Evolutionary conservation across 2,329 filamentous ascomycete species (phyloP).

Genomic region (Zymoseptoria pseudotritici): DNA sequence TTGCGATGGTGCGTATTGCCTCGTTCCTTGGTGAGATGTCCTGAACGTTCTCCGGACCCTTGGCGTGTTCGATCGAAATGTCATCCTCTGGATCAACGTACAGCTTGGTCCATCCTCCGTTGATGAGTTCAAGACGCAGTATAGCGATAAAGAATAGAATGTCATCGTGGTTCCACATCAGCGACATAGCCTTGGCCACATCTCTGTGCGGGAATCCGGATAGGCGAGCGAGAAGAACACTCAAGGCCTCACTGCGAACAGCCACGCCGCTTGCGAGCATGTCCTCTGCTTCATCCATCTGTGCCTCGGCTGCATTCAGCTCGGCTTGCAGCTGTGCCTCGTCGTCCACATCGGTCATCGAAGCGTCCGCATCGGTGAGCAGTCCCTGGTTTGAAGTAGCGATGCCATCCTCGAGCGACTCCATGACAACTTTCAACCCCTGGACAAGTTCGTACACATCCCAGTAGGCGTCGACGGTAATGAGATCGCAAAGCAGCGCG

Average conservation of each 20-base stretch:
- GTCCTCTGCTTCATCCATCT: slow-evolving; percentile 61
- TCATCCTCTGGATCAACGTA: slow-evolving; percentile 53
- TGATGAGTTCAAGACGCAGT: slow-evolving; percentile 63
- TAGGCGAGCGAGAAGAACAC: slow-evolving; percentile 61
- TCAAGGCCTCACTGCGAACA: slow-evolving; percentile 56
- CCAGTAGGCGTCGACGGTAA: slow-evolving; percentile 56
- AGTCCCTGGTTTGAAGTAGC: slow-evolving; percentile 5
- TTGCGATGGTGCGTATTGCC: slow-evolving; percentile 62
- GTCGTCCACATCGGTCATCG: slow-evolving; percentile 17
- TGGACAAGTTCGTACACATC: slow-evolving; percentile 59
- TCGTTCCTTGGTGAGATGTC: slow-evolving; percentile 54
- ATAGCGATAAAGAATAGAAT: slow-evolving; percentile 65
- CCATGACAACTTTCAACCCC: slow-evolving; percentile 59
- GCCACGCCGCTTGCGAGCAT: slow-evolving; percentile 59
- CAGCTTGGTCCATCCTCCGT: slow-evolving; percentile 67
- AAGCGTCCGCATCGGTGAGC: slow-evolving; percentile 41
- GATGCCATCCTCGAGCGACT: slow-evolving; percentile 50
- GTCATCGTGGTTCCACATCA: slow-evolving; percentile 58
- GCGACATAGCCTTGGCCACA: slow-evolving; percentile 58
- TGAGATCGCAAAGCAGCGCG: slow-evolving; percentile 57
- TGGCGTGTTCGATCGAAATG: slow-evolving; percentile 57
- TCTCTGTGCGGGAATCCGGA: slow-evolving; percentile 54
- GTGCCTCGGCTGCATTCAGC: slow-evolving; percentile 37
- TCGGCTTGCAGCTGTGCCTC: slow-evolving; percentile 30
- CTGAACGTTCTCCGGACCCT: slow-evolving; percentile 33